Base-by-base conservation (phyloP, 2,329 filamentous ascomycete species). In the Verticillium nubilum region DNA sequence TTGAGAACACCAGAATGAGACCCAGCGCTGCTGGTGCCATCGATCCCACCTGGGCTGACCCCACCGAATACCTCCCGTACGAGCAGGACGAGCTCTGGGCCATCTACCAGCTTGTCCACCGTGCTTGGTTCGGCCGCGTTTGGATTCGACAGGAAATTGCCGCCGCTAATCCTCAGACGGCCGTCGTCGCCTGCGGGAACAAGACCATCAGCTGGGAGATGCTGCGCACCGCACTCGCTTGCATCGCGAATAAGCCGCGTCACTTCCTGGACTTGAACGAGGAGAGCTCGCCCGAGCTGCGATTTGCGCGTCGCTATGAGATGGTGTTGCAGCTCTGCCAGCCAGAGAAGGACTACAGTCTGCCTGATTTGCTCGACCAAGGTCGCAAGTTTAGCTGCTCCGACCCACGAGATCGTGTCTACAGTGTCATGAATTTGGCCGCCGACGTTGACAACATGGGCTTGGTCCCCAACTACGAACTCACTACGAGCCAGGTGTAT, bases 331-430 rank as follows among this genome's bases (percentile, higher is more conserved):
- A 31, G 6, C 42, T 57, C 9, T 57, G 56, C 23, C 56, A 52
- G 42, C 23, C 25, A 6, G 27, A 27, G 52, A 29, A 29, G 13
- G 56, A 57, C 17, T 29, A 52, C 37, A 52, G 26, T 10, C 47
- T 57, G 13, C 37, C 42, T 25, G 56, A 57, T 19, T 26, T 60
- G 5, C 37, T 60, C 10, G 59, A 60, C 29, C 47, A 42, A 15
- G 54, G 54, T 1, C 62, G 62, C 54, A 61, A 64, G 10, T 61
- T 64, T 56, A 58, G 59, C 37, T 61, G 61, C 19, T 42, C 57
- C 9, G 62, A 64, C 52, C 59, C 62, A 7, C 61, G 62, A 15
- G 62, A 64, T 4, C 52, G 59, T 9, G 60, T 61, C 54, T 63
- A 59, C 10, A 59, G 59, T 13, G 57, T 63, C 26, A 61, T 63